These are phyloP conservation scores for Vitis hybrid DNA, from an alignment of 177 flowering plant species.

Conservation along the genomic window DNA sequence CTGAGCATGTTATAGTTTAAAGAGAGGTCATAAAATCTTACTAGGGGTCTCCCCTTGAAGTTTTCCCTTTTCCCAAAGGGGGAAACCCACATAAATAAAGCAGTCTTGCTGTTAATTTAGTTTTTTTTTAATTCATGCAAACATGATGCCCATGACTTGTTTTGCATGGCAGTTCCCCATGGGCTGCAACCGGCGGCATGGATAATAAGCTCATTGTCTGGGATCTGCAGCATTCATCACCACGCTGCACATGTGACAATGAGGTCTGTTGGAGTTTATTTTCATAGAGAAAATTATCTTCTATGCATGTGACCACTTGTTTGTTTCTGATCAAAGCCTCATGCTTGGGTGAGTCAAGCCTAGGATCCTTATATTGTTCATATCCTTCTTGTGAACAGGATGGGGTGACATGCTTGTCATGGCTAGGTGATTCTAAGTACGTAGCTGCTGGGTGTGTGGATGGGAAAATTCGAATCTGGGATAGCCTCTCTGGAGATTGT, in stretches of 20 bases:
- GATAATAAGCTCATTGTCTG: conserved; percentile 80
- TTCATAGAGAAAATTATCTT: not conserved
- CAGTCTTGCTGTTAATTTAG: not conserved
- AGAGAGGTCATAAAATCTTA: too few species aligned
- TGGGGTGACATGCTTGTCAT: conserved; percentile 69
- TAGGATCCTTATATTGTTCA: not conserved
- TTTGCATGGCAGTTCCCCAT: conserved; percentile 47
- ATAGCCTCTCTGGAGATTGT: conserved; percentile 75
- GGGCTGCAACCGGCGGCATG: conserved; percentile 88
- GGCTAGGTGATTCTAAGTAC: conserved; percentile 68
- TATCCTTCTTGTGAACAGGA: conserved; percentile 43
- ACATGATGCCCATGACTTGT: not conserved
- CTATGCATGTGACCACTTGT: not conserved
- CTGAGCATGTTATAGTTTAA: too few species aligned
- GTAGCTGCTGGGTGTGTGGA: conserved; percentile 79
- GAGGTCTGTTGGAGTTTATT: conserved; percentile 44
- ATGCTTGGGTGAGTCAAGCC: not conserved
- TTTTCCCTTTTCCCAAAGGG: too few species aligned
- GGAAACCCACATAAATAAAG: not conserved
- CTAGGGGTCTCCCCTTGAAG: too few species aligned
- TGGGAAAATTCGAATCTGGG: conserved; percentile 85
- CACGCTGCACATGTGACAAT: conserved; percentile 71
- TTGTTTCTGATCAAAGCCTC: not conserved
- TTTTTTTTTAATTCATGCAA: not conserved
- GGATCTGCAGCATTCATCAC: conserved; percentile 70